Conservation (phyloP, 2,329 filamentous ascomycete species). For the Elsinoe arachidis region DNA sequence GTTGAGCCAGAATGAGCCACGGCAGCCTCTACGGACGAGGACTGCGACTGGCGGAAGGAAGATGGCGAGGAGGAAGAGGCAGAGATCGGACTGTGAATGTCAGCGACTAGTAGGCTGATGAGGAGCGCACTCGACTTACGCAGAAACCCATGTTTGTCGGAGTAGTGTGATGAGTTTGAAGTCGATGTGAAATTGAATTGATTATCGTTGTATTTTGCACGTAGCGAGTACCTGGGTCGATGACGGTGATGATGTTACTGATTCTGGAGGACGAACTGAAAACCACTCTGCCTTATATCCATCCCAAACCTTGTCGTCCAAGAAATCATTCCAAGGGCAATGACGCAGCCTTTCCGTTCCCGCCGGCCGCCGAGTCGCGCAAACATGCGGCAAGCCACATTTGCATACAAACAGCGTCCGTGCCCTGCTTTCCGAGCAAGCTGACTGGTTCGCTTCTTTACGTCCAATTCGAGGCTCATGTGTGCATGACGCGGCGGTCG, state of each 20-base stretch:
- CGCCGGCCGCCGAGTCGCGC: not conserved
- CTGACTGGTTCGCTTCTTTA: not conserved
- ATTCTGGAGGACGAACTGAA: too few species aligned
- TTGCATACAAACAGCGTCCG: not conserved
- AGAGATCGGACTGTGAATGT: constrained; percentile 10
- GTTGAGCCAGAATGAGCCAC: constrained; percentile 13
- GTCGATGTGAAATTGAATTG: not conserved
- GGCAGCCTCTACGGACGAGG: constrained; percentile 13
- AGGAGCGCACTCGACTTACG: not conserved
- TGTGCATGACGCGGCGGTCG: constrained; percentile 6
- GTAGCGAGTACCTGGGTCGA: not conserved
- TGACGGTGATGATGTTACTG: not conserved
- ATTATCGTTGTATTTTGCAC: not conserved
- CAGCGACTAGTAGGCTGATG: not conserved
- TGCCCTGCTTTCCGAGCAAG: not conserved
- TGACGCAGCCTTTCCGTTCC: constrained; percentile 6
- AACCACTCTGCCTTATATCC: not conserved
- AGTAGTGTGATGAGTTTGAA: not conserved
- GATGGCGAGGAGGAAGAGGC: constrained; percentile 15
- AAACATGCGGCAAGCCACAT: constrained; percentile 3
- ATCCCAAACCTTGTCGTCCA: not conserved
- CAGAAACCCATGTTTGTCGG: constrained; percentile 12
- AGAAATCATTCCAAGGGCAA: not conserved
- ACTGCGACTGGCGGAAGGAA: constrained; percentile 17
- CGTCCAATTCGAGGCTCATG: not conserved